Base-by-base conservation (phyloP, 306 rosid genomes). In the Acacia acuminata region DNA sequence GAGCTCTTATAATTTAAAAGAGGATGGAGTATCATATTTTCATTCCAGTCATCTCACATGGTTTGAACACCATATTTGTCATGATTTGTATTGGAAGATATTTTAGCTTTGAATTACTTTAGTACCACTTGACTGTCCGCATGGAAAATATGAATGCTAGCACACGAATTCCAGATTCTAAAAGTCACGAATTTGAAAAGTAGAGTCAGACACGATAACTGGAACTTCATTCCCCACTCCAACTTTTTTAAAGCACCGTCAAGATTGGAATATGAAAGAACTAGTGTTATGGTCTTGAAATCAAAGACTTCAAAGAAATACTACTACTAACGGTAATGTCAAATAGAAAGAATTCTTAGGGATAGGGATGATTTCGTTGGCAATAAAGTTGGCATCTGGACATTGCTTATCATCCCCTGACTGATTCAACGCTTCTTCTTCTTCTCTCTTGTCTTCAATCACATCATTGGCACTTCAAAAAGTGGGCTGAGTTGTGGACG, bases 401-500 rank as follows among this genome's bases (percentile, higher is more conserved):
- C 79, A 71, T 77, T 48, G 4, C 63, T 24, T 70, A 10, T 81
- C 75, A 22, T 43, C 83, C 74, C 24, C 27, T 56, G n/a, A 72
- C 50, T 79, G 38, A 20, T 73, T 51, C 67, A 32, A 4, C 24
- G 53, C 15, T 42, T 74, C 90, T 75, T 90, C 95, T 61, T 83
- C 87, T 82, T 25, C 91, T 76, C 61, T 88, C n/a, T n/a, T n/a
- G 38, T 88, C 96, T 86, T 90, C 97, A 19, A 3, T 9, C 51
- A 63, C 78, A 79, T 56, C 90, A 80, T 86, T 92, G 16, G 55
- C 40, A 30, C 83, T 82, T 91, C 82, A 47, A 82, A 96, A 96
- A 75, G 97, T 94, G 12, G 99, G 98, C 50, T 96, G 98, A 81
- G 92, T 91, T 50, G 99, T 96, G 44, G 99, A 96, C 43, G 94